Percentiles rank a stretch among this genome's conserved stretches.
Conservation (phyloP, 768 basidiomycete species). For the Hypholoma sublateritium region DNA sequence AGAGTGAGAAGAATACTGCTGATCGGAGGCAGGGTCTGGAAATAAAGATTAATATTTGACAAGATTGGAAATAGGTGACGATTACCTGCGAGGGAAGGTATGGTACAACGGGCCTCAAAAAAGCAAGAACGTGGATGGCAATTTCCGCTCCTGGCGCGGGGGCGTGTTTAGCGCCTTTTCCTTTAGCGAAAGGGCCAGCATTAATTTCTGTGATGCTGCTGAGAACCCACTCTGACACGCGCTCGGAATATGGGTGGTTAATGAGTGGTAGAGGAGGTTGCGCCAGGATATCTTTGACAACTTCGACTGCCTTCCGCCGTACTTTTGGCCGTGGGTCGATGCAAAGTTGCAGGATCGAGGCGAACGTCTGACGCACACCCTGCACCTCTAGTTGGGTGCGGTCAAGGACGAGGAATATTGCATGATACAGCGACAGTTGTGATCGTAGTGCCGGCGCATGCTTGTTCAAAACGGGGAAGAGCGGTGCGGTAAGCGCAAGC, state of each 20-base stretch:
- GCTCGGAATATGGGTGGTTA: conserved; percentile 83
- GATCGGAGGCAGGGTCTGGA: conserved; percentile 69
- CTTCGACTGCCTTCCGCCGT: conserved; percentile 85
- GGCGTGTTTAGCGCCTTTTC: conserved; percentile 53
- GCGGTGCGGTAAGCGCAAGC: conserved; percentile 70
- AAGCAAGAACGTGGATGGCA: conserved; percentile 76
- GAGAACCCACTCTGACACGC: conserved; percentile 79
- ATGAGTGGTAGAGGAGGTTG: conserved; percentile 75
- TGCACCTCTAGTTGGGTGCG: conserved; percentile 65
- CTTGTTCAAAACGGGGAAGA: conserved; percentile 65
- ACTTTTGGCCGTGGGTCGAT: conserved; percentile 94
- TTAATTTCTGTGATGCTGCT: conserved; percentile 65
- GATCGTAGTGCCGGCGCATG: conserved; percentile 86
- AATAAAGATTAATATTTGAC: conserved; percentile 9
- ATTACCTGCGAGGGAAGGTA: conserved; percentile 71
- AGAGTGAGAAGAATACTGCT: conserved; percentile 73
- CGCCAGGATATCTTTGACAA: conserved; percentile 74
- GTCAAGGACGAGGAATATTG: conserved; percentile 70
- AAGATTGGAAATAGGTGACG: conserved; percentile 9
- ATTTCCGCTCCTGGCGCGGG: conserved; percentile 64
- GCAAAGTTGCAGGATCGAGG: conserved; percentile 77
- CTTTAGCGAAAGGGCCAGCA: conserved; percentile 58
- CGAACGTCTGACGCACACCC: conserved; percentile 79
- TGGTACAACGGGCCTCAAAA: conserved; percentile 61
- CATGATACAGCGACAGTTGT: conserved; percentile 74